Evolutionary conservation across 805 yeast genomes (phyloP).

Genomic region (Metschnikowia henanensis): DNA sequence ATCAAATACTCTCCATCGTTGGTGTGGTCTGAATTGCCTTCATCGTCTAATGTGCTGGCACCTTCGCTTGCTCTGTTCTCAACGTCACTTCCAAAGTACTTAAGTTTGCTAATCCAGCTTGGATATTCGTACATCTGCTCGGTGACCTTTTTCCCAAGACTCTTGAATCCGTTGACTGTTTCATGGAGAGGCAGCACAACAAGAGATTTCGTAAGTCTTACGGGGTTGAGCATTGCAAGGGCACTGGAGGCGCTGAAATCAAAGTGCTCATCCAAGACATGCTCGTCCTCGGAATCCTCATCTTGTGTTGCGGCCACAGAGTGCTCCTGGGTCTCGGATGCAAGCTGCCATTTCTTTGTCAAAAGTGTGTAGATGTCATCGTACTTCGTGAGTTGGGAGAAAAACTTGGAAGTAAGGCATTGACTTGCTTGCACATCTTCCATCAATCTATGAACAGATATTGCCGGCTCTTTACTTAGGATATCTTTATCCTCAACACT

Average conservation of each 20-base stretch:
- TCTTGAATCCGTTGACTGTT: conserved; percentile 35
- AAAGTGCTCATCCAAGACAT: not conserved
- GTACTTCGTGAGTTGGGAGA: conserved; percentile 1
- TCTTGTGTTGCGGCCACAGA: not conserved
- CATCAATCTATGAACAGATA: conserved; percentile 30
- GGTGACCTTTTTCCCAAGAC: conserved; percentile 21
- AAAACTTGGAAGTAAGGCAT: conserved; percentile 5
- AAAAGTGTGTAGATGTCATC: conserved; percentile 3
- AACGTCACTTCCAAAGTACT: conserved; percentile 2
- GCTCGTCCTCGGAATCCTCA: conserved; percentile 10
- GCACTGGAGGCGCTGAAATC: conserved; percentile 20
- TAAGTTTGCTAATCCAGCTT: conserved; percentile 11
- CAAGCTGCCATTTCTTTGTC: conserved; percentile 7
- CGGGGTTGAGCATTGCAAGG: conserved; percentile 32
- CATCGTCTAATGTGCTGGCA: conserved; percentile 13
- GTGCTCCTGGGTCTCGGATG: not conserved
- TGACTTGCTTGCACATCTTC: conserved; percentile 33
- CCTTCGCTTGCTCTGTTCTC: conserved; percentile 8
- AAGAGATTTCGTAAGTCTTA: conserved; percentile 34
- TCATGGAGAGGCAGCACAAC: conserved; percentile 39
- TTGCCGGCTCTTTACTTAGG: conserved; percentile 16
- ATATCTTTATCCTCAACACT: conserved; percentile 3
- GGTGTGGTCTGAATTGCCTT: not conserved
- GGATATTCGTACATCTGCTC: conserved; percentile 16
- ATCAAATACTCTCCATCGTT: conserved; percentile 24